Base-by-base conservation (phyloP, 1,139 yeast genomes). In the Protomyces pachydermus region DNA sequence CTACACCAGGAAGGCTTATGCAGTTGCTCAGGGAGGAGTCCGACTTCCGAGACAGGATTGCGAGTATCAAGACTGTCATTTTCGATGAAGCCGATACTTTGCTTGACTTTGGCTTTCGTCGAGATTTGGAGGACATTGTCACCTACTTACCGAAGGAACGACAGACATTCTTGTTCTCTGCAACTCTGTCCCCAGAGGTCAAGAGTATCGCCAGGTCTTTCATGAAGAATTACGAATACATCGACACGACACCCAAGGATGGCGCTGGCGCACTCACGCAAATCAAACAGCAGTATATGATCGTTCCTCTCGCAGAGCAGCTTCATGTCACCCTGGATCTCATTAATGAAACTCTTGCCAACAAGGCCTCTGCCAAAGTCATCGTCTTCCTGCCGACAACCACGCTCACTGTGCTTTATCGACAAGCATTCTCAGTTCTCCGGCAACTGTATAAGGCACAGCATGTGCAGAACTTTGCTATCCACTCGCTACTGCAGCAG, bases 51-150 rank as follows among this genome's bases (percentile, higher is more conserved):
- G 84, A 67, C 77, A 91, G 16, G 77, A 78, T 54, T 76, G 93
- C 54, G 80, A 90, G 61, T 95, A 89, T 91, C 46, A 82, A 86
- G 70, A 82, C 88, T 54, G 81, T 87, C 16, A 85, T 95, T 3
- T 76, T 93, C 56, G 98, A 93, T 74, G 98, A 93, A 75, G 98
- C 98, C 1, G 98, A 93, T 72, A 83, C 89, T 69, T 79, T 93
- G 58, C 78, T 93, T 51, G 98, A 91, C 74, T 75, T 85, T 48
- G 88, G 93, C 45, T 91, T 91, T 73, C 84, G 83, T 46, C 78
- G 78, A 60, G 91, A 89, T 65, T 84, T 88, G 20, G 83, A 86
- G 42, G 77, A 80, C 42, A 88, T 91, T 35, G 85, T 78, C 89
- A 52, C 80, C 82, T 62, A 76, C 80, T 76, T 91, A 46, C 97